Evolutionary conservation across 2,329 filamentous ascomycete species (phyloP).

Genomic region (Coniochaeta sp.): DNA sequence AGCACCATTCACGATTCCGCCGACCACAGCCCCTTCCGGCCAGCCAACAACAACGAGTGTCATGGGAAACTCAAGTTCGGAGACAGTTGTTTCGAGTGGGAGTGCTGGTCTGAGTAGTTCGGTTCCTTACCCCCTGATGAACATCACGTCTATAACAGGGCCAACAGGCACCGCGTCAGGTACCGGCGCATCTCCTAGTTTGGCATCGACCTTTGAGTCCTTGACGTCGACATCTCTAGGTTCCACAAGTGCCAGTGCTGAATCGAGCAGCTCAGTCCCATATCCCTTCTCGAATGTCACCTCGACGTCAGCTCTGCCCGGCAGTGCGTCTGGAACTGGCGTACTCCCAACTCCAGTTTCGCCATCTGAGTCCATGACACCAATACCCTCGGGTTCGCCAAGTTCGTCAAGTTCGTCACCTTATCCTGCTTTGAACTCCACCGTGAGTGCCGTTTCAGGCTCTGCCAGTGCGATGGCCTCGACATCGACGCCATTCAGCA

Average conservation of each 20-base stretch:
- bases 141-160: neutral
- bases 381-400: neutral
- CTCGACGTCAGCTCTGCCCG: constrained; percentile 1
- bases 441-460: neutral
- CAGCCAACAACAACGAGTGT: neutral
- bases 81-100: neutral
- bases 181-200: neutral
- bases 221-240: neutral
- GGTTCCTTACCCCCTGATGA: constrained; percentile 4
- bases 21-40: neutral
- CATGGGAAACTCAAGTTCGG: neutral
- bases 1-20: neutral
- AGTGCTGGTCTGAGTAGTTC: neutral
- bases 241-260: neutral
- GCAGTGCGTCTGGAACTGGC: neutral
- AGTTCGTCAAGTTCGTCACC: neutral
- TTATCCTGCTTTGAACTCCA: constrained; percentile 4
- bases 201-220: neutral
- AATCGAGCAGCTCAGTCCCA: constrained; percentile 6
- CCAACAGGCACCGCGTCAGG: neutral
- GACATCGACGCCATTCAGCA: neutral
- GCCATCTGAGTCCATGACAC: neutral
- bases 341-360: neutral
- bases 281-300: constrained; percentile 9
- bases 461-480: neutral